A percentile compares a stretch with the other conserved stretches of the same genome.
These are phyloP conservation scores for Scenedesmus sp. DNA, from an alignment of 163 green algal genomes.

Conservation along the genomic window DNA sequence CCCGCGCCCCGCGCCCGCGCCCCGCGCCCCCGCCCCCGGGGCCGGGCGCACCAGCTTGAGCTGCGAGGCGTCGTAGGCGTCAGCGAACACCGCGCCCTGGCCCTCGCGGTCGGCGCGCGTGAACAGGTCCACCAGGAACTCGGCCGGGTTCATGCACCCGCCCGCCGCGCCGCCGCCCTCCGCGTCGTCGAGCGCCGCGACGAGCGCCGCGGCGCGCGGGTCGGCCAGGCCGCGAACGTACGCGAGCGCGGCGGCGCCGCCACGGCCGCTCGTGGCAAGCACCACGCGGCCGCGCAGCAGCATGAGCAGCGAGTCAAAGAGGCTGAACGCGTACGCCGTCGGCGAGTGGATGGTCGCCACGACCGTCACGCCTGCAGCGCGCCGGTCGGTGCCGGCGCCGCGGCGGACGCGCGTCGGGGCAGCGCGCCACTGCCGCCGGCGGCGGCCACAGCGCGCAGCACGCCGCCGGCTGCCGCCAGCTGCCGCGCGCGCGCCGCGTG, in stretches of 20 bases:
- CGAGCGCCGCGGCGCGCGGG: neutral
- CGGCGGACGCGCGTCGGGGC: too few species aligned
- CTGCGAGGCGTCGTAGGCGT: constrained; percentile 48
- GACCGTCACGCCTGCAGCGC: constrained; percentile 71
- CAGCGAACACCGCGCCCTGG: constrained; percentile 42
- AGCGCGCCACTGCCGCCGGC: too few species aligned
- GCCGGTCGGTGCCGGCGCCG: too few species aligned
- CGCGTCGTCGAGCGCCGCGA: too few species aligned
- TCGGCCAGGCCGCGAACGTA: neutral
- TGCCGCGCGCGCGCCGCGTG: too few species aligned
- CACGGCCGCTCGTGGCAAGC: too few species aligned
- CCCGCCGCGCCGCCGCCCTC: neutral
- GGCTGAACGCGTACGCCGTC: constrained; percentile 74
- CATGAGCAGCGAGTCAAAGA: constrained; percentile 86
- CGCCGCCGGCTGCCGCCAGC: too few species aligned
- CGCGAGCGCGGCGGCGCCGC: neutral
- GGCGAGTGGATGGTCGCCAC: constrained; percentile 89
- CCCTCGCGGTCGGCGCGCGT: constrained; percentile 66
- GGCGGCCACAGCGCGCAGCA: too few species aligned
- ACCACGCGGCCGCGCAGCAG: constrained; percentile 72
- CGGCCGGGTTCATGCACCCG: constrained; percentile 44
- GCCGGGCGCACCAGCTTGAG: constrained; percentile 44
- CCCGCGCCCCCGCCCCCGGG: too few species aligned
- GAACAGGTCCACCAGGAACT: constrained; percentile 87
- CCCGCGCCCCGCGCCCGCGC: too few species aligned